phyloP scores from a whole-genome alignment of 768 basidiomycete species.

The Strobilomyces echinocephalus region DNA sequence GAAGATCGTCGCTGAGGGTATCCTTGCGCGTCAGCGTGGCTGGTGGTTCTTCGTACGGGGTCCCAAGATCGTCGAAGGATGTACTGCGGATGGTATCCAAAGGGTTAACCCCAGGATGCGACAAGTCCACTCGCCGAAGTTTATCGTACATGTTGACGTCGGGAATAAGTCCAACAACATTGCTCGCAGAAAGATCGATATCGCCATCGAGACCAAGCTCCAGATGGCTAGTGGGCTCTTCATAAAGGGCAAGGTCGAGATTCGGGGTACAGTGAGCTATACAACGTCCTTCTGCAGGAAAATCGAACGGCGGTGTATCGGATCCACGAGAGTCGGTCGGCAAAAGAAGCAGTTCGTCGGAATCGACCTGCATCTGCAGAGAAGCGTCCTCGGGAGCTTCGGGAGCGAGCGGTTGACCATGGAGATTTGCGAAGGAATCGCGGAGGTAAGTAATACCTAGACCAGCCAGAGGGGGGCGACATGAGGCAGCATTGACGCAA shows the following conservation, averaged over 20 bases:
- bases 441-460: conserved; percentile 22
- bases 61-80: background rate
- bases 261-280: background rate
- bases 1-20: background rate
- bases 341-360: background rate
- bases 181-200: conserved; percentile 6
- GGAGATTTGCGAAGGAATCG: background rate
- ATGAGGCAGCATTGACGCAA: conserved; percentile 10
- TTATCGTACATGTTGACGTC: conserved; percentile 35
- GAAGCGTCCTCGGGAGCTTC: conserved; percentile 6
- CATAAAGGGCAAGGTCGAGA: background rate
- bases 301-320: background rate
- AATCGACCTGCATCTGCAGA: conserved; percentile 6
- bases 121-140: conserved; percentile 13
- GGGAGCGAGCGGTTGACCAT: background rate
- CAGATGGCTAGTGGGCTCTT: background rate
- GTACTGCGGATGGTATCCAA: conserved; percentile 30
- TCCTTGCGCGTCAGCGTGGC: background rate
- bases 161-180: conserved; percentile 26
- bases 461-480: conserved; percentile 21
- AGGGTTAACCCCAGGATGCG: conserved; percentile 36
- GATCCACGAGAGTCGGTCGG: background rate
- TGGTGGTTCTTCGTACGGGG: background rate
- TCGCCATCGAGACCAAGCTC: conserved; percentile 7
- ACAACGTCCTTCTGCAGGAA: background rate